These are phyloP conservation scores for Malus sieversii DNA, from an alignment of 306 rosid genomes.

Conservation along the genomic window DNA sequence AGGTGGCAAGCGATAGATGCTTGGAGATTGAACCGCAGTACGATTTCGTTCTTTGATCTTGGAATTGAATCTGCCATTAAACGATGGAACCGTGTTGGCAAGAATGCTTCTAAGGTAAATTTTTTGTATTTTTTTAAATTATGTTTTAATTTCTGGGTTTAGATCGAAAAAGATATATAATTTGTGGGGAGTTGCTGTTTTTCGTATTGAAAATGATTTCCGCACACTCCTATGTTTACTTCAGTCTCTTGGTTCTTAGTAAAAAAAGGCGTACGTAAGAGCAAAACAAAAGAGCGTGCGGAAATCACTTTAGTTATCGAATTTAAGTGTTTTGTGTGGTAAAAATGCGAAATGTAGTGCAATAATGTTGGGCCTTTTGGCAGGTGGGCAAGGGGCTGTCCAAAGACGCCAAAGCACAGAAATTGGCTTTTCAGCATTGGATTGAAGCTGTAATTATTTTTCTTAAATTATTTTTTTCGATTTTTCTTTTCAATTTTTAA, in stretches of 20 bases:
- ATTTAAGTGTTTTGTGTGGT: background rate
- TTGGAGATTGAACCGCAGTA: constrained; percentile 57
- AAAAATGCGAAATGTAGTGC: background rate
- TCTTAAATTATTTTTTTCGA: background rate
- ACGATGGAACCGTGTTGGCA: constrained; percentile 57
- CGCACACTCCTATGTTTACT: background rate
- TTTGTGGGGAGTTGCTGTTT: background rate
- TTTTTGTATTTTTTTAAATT: background rate
- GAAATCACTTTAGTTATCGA: background rate
- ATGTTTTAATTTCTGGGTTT: background rate
- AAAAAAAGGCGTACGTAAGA: no score
- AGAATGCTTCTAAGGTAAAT: constrained; percentile 78
- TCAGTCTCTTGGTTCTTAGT: no score
- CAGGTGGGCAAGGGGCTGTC: constrained; percentile 92
- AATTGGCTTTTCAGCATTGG: constrained; percentile 96
- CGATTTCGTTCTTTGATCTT: constrained; percentile 79
- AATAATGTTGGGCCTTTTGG: constrained; percentile 8
- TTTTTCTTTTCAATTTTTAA: background rate
- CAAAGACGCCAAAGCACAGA: constrained; percentile 78
- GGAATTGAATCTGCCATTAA: constrained; percentile 51
- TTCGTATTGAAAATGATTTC: background rate
- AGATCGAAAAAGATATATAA: background rate
- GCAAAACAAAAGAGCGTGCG: no score
- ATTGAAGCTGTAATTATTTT: constrained; percentile 71
- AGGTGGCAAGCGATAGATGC: constrained; percentile 92